Evolutionary conservation across 371 early-diverging fungal species (phyloP).

Genomic region (Haplosporangium sp.): DNA sequence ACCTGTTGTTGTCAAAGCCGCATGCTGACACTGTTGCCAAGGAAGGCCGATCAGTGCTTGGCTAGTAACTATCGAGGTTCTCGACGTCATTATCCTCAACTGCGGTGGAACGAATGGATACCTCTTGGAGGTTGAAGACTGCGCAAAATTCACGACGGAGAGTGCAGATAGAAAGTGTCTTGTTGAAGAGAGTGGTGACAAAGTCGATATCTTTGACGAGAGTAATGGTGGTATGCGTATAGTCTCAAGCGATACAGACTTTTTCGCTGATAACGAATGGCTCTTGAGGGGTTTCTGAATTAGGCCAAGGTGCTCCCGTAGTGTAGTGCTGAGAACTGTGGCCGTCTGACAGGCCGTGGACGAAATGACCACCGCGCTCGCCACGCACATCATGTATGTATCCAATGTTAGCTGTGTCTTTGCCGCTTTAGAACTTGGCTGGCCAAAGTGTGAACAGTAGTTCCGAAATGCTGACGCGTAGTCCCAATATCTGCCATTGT

Average conservation of each 20-base stretch:
- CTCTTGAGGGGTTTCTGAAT: too few relatives aligned
- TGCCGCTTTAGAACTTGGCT: background rate
- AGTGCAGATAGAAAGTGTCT: conserved; percentile 12
- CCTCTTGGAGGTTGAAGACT: conserved; percentile 2
- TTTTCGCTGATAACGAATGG: background rate
- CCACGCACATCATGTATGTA: conserved; percentile 40
- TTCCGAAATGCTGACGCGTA: background rate
- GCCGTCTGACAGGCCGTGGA: conserved; percentile 39
- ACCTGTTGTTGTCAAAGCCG: conserved; percentile 27
- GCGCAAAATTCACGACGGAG: conserved; percentile 8
- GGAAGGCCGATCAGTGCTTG: conserved; percentile 22
- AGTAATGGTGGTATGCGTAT: background rate
- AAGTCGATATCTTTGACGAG: background rate
- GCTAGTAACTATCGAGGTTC: conserved; percentile 14
- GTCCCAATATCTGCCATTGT: background rate
- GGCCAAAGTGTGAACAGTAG: conserved; percentile 15
- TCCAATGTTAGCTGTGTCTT: conserved; percentile 11
- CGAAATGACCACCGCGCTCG: conserved; percentile 25
- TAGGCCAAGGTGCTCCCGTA: background rate
- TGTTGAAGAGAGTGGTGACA: conserved; percentile 9
- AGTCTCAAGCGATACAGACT: background rate
- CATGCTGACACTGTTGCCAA: conserved; percentile 40
- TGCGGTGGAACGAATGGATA: conserved; percentile 23
- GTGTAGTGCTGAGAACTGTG: conserved; percentile 2
- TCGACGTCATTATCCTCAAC: conserved; percentile 36